phyloP scores from a whole-genome alignment of 768 basidiomycete genomes.

The Jaapia argillacea region DNA sequence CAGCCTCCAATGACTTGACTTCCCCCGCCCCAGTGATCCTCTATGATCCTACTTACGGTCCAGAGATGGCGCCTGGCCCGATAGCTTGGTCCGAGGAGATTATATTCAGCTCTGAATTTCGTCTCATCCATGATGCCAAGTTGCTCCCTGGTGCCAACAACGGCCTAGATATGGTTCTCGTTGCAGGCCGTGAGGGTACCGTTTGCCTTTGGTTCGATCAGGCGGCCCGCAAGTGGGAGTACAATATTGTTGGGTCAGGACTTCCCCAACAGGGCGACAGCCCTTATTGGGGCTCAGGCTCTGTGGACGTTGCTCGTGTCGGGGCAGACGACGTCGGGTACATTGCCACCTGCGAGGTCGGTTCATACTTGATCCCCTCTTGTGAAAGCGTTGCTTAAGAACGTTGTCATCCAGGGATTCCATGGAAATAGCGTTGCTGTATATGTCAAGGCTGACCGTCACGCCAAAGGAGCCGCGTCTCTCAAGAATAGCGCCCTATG shows the following conservation, averaged over 20 bases:
- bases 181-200: conserved; percentile 13
- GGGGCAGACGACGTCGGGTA: conserved; percentile 11
- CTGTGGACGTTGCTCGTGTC: conserved; percentile 9
- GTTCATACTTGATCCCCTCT: background rate
- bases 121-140: conserved; percentile 11
- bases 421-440: conserved; percentile 14
- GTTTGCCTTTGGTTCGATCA: conserved; percentile 8
- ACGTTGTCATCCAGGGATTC: conserved; percentile 7
- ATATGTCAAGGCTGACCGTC: conserved; percentile 8
- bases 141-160: conserved; percentile 1
- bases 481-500: conserved; percentile 5
- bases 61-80: background rate
- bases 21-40: conserved; percentile 11
- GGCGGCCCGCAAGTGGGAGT: conserved; percentile 3
- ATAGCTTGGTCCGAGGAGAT: conserved; percentile 1
- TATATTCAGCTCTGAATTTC: conserved; percentile 1
- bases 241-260: conserved; percentile 6
- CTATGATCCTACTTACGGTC: conserved; percentile 6
- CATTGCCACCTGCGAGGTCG: conserved; percentile 13
- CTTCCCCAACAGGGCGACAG: background rate
- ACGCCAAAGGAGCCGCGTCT: conserved; percentile 3
- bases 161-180: conserved; percentile 8
- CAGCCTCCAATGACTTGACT: conserved; percentile 8
- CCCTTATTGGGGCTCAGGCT: conserved; percentile 9
- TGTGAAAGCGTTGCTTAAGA: background rate